Conservation (phyloP, 768 basidiomycete genomes). For the Trametes punicea region DNA sequence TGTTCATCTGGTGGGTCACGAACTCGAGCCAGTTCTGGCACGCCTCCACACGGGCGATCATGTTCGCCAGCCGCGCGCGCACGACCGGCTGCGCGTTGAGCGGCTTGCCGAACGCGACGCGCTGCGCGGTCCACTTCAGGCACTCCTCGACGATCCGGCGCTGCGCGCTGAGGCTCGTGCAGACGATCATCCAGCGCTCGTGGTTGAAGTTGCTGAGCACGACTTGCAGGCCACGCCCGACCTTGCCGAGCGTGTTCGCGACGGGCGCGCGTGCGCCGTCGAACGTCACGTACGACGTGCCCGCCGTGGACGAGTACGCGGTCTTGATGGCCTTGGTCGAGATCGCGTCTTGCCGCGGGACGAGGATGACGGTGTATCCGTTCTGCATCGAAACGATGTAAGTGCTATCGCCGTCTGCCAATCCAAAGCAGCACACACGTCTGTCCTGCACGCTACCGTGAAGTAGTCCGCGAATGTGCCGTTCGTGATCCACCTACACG, state of each 20-base stretch:
- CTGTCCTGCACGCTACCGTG: conserved; percentile 73
- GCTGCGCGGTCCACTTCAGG: conserved; percentile 89
- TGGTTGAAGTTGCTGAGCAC: conserved; percentile 88
- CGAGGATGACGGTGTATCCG: conserved; percentile 73
- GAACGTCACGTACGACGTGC: conserved; percentile 84
- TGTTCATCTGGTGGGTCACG: conserved; percentile 90
- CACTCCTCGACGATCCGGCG: conserved; percentile 86
- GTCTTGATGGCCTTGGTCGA: conserved; percentile 91
- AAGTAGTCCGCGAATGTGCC: conserved; percentile 84
- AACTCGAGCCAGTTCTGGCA: conserved; percentile 88
- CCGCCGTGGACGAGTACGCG: conserved; percentile 86
- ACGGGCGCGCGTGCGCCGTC: conserved; percentile 79
- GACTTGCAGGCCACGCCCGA: conserved; percentile 79
- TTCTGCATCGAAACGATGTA: conserved; percentile 35
- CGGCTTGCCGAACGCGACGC: conserved; percentile 88
- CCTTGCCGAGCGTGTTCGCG: conserved; percentile 82
- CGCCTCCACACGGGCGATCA: conserved; percentile 88
- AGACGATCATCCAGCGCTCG: conserved; percentile 85
- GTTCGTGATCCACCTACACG: conserved; percentile 82
- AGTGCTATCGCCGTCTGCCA: neutral
- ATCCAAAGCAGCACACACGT: conserved; percentile 36
- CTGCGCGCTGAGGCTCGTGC: conserved; percentile 69
- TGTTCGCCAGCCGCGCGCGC: conserved; percentile 78
- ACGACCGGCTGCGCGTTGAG: conserved; percentile 82
- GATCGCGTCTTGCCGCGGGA: conserved; percentile 68